Percentiles rank a stretch among this genome's conserved stretches.
phyloP scores from a whole-genome alignment of 2,329 filamentous ascomycete species.

The Huntiella abstrusa region DNA sequence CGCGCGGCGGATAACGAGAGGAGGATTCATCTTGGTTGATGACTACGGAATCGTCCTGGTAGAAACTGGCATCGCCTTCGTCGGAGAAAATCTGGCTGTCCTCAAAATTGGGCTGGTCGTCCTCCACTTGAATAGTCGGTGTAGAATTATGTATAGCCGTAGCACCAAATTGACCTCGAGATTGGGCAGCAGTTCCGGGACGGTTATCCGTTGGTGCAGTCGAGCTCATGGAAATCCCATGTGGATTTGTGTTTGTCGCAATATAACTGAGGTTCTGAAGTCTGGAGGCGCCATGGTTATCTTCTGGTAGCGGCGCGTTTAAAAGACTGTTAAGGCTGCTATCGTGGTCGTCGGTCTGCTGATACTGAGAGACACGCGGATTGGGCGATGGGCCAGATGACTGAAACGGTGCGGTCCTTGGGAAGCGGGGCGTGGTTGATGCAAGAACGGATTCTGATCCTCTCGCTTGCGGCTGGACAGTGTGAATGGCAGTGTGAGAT shows the following conservation, averaged over 20 bases:
- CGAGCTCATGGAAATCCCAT: neutral
- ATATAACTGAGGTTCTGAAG: slow-evolving; percentile 1
- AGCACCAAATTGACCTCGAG: neutral
- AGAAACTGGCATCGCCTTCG: slow-evolving; percentile 8
- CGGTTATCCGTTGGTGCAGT: neutral
- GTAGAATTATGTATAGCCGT: neutral
- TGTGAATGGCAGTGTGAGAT: slow-evolving; percentile 1
- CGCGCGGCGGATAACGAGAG: neutral
- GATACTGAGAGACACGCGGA: neutral
- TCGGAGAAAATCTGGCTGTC: slow-evolving; percentile 9
- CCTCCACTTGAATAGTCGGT: neutral
- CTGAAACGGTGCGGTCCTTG: neutral
- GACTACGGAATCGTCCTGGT: slow-evolving; percentile 6
- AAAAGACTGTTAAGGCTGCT: slow-evolving; percentile 2
- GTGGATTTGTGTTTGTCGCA: slow-evolving; percentile 1
- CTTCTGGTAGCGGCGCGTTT: neutral
- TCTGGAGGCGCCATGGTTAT: neutral
- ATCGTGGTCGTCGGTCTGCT: slow-evolving; percentile 2
- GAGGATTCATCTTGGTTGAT: slow-evolving; percentile 3
- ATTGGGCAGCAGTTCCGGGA: neutral
- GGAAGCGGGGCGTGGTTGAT: slow-evolving; percentile 1
- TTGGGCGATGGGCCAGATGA: neutral
- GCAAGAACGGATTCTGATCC: neutral
- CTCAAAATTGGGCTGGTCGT: slow-evolving; percentile 4
- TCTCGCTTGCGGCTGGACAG: slow-evolving; percentile 4